Conservation (phyloP, 257 asterid species). For the Hygrophila difformis region DNA sequence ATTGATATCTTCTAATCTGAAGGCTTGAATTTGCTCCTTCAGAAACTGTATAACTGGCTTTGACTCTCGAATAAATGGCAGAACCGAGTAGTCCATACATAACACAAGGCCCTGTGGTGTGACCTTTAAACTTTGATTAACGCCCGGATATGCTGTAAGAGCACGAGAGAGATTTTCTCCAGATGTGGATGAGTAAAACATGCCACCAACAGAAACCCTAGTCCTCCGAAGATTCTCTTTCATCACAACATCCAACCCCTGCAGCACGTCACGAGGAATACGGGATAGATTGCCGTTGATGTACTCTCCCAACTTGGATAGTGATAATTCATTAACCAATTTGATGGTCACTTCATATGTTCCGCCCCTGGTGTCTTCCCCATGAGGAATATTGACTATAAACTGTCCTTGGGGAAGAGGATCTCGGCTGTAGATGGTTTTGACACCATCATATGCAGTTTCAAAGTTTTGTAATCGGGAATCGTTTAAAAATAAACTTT, state of each 20-base stretch:
- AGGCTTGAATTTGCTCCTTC: constrained; percentile 14
- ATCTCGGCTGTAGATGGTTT: constrained; percentile 51
- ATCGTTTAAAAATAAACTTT: constrained; percentile 26
- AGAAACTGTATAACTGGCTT: constrained; percentile 43
- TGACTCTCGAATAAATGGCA: constrained; percentile 45
- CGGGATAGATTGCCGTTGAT: constrained; percentile 22
- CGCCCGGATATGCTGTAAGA: constrained; percentile 48
- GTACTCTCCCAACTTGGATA: constrained; percentile 42
- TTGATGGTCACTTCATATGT: constrained; percentile 31
- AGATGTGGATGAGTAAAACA: constrained; percentile 35
- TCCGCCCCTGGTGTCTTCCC: constrained; percentile 27
- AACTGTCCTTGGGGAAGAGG: constrained; percentile 31
- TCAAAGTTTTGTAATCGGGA: constrained; percentile 17
- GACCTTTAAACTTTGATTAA: constrained; percentile 49
- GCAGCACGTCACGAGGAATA: constrained; percentile 53
- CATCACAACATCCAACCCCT: constrained; percentile 62
- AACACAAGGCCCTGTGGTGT: constrained; percentile 44
- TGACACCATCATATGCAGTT: constrained; percentile 60
- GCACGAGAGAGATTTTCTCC: constrained; percentile 25
- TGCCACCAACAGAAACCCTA: constrained; percentile 33
- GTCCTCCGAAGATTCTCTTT: constrained; percentile 51
- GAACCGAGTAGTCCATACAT: constrained; percentile 51
- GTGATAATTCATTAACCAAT: constrained; percentile 30
- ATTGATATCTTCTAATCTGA: constrained; percentile 20
- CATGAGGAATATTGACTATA: constrained; percentile 29